Evolutionary conservation across 805 yeast species (phyloP).

Genomic region (Myxozyma udenii): DNA sequence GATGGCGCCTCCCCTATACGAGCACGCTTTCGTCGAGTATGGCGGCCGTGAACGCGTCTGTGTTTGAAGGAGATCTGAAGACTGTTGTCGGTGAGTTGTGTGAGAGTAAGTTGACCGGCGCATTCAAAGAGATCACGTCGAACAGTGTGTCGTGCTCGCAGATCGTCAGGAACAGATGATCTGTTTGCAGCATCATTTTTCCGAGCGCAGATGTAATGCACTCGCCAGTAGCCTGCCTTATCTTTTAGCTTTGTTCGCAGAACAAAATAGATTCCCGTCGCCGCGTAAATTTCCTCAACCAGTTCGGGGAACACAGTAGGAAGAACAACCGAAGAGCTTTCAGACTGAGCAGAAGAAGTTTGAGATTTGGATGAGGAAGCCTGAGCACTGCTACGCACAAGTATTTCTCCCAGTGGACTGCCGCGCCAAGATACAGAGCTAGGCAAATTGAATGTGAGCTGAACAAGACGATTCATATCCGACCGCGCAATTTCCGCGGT

Average conservation of each 20-base stretch:
- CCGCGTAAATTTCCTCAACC: neutral
- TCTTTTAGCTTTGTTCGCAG: neutral
- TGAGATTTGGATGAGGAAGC: neutral
- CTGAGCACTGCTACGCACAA: neutral
- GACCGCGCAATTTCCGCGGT: neutral
- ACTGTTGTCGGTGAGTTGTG: neutral
- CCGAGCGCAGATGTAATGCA: slow-evolving; percentile 1
- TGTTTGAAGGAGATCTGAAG: neutral
- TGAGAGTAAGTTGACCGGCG: neutral
- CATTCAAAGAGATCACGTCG: slow-evolving; percentile 1
- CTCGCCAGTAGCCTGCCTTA: neutral
- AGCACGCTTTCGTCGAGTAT: neutral
- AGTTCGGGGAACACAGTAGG: slow-evolving; percentile 1
- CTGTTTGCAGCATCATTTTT: slow-evolving; percentile 2
- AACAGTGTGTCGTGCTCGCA: neutral
- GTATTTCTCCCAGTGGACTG: neutral
- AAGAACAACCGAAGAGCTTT: neutral
- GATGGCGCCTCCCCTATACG: neutral
- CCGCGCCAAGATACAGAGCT: neutral
- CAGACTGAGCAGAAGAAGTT: neutral
- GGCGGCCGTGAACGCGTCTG: neutral
- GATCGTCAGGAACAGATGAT: neutral
- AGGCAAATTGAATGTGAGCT: neutral
- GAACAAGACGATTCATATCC: neutral
- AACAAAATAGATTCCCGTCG: slow-evolving; percentile 2